phyloP scores from a whole-genome alignment of 257 asterid species.

The Galeopsis tetrahit region DNA sequence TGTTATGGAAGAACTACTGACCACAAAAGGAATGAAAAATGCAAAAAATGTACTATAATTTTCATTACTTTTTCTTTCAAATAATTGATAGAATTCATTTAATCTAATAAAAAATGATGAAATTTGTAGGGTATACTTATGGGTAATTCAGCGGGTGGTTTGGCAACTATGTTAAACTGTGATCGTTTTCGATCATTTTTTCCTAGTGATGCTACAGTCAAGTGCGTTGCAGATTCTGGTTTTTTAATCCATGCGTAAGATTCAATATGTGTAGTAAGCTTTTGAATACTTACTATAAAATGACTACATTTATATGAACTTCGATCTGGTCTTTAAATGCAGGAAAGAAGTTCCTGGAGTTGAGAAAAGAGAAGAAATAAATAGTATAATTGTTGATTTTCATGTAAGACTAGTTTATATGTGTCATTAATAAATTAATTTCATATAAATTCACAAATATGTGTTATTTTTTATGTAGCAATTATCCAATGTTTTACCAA shows the following conservation, averaged over 20 bases:
- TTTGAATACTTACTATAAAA: neutral
- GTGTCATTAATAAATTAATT: neutral
- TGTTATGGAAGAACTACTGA: slow-evolving; percentile 33
- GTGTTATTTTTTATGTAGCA: slow-evolving; percentile 8
- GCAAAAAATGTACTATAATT: slow-evolving; percentile 32
- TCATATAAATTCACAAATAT: too few relatives aligned
- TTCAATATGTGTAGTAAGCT: neutral
- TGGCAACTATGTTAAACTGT: slow-evolving; percentile 49
- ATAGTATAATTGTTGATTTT: neutral
- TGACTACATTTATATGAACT: neutral
- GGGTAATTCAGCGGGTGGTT: slow-evolving; percentile 54
- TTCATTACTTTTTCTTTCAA: neutral
- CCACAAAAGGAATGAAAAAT: slow-evolving; percentile 37
- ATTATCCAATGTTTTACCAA: slow-evolving; percentile 21
- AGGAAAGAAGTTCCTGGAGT: slow-evolving; percentile 34
- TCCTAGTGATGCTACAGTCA: slow-evolving; percentile 32
- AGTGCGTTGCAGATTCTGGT: slow-evolving; percentile 51
- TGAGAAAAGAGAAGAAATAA: neutral
- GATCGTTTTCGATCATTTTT: slow-evolving; percentile 42
- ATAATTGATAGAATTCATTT: neutral
- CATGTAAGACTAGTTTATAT: neutral
- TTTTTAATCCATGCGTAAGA: slow-evolving; percentile 47
- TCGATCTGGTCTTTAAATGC: neutral
- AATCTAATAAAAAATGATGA: neutral
- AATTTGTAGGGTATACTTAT: slow-evolving; percentile 38